Evolutionary conservation across 2,329 filamentous ascomycete genomes (phyloP), one percentile per base, ranked within the genome.

Genomic region (Proliferodiscus dingleyae): DNA sequence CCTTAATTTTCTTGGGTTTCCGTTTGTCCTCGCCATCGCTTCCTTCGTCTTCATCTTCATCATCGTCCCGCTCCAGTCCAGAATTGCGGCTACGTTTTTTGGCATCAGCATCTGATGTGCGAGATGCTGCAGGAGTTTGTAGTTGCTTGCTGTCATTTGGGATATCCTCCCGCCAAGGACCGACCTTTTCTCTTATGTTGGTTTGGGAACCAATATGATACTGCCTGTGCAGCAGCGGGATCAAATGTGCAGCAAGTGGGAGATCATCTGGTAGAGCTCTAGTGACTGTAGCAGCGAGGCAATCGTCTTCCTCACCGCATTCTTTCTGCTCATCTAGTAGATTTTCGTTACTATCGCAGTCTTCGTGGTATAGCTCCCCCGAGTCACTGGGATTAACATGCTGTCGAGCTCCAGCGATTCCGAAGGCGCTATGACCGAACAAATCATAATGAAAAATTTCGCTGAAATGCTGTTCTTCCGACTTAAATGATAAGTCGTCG

Each of bases 1-100:
- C 19, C 23, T 24, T 46, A 13, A 43, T 23, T 30, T n/a, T 43
- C 21, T 37, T 26, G 30, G 18, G 30, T 15, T 36, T 43, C 30
- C 29, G 19, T 30, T 39, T 24, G 36, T 45, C 32, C 23, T 47
- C 45, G 10, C 43, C 45, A 38, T 46, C 45, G 16, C 38, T n/a
- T 11, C 32, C 41, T 9, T 45, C 43, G n/a, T 39, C 41, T 26
- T 43, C 37, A 7, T 45, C 38, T 5, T 45, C 45, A n/a, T 38
- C 41, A 5, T 43, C 41, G 18, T 46, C 34, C 28, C 29, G 28
- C 7, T 42, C 24, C 9, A 24, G 38, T 29, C 34, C 24, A 8
- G 16, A 8, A 15, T 21, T 37, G 18, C 19, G 19, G 8, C 11
- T 11, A 6, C 19, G 34, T 23, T 37, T 37, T 8, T 23, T 18